Evolutionary conservation across 1,139 yeast species (phyloP), one percentile per base, ranked within the genome.

Genomic region (Diutina rugosa): DNA sequence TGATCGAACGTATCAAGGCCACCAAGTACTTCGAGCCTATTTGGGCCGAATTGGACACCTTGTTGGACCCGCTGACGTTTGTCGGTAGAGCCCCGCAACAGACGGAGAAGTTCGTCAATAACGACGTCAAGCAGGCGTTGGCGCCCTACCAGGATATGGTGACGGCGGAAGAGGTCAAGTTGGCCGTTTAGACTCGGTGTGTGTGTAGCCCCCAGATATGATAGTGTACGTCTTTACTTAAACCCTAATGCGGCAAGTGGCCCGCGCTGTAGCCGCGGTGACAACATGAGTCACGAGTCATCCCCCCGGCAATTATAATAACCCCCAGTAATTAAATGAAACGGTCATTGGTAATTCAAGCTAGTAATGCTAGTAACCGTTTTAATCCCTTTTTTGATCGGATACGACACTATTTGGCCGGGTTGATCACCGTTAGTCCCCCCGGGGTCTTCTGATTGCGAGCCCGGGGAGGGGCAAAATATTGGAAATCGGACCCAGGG

Each of bases 51-150:
- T 80, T 93, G 68, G 97, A 88, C 62, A 63, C 72, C 28, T 80
- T 93, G 65, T 80, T 93, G 67, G 91, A 93, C 65, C 98, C 99
- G 61, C 76, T 86, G 30, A 93, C 99, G 45, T 93, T 93, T 70
- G 95, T 91, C 56, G 99, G 99, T 64, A 88, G 99, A 72, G 99
- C 99, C 59, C 98, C 99, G 55, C 87, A 91, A 73, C 99, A 93
- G 76, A 90, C 97, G 58, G 96, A 88, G 70, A 91, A 91, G 74
- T 93, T 93, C 68, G 85, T 93, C 64, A 81, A 82, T 60, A 81
- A 81, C 59, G 95, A 91, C 61, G 98, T 95, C 59, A 86, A 85
- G 58, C 75, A 84, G 63, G 98, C 98, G 51, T 79, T 93, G 64
- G 78, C 77, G 62, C 90, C 91, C 55, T 87, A 79, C 72, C 72